Base-by-base conservation (phyloP, 2,329 filamentous ascomycete genomes). In the Tolypocladium sp. region DNA sequence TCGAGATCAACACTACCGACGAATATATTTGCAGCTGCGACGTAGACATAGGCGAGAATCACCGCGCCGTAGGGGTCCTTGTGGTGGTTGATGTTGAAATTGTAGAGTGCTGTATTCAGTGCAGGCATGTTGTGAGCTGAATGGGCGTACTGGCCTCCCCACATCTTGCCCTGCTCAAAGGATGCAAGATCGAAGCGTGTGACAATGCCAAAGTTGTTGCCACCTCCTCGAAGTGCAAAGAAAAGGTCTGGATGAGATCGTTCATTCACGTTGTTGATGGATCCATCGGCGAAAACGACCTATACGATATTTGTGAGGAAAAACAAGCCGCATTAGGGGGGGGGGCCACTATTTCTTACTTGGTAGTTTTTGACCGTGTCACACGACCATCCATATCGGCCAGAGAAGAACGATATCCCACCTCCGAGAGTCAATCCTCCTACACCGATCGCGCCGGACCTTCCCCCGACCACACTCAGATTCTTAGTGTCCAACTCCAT, bases 171-270 rank as follows among this genome's bases (percentile, higher is more conserved):
- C 13, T 58, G 55, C 52, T 58, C 42, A 30, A 61, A 61, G 0
- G 70, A 67, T 25, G 63, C 55, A 37, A 70, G 53, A 30, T 67
- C 65, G 35, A 70, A 64, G 61, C 61, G 62, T 1, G 73, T 66
- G 25, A 68, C 64, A 33, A 71, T 65, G 40, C 74, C 75, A 57
- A 76, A 76, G 62, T 78, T 79, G 44, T 70, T 69, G 15, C 76
- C 77, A 4, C 79, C 79, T 7, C 77, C 77, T 40, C 74, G 73
- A 0, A 80, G 68, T 2, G 77, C 46, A 17, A 30, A 49, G 46
- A 49, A 49, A 2, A 49, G 46, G 46, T 49, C 46, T 15, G 46
- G 46, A 20, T 30, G n/a, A 9, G 46, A 49, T 49, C 8, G 25
- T 5, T 27, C 25, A 20, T 49, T 30, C 13, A 49, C 46, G 15